A percentile compares a stretch with the other conserved stretches of the same genome.
Conservation (phyloP, 2,329 filamentous ascomycete genomes). For the Pseudogymnoascus destructans region DNA sequence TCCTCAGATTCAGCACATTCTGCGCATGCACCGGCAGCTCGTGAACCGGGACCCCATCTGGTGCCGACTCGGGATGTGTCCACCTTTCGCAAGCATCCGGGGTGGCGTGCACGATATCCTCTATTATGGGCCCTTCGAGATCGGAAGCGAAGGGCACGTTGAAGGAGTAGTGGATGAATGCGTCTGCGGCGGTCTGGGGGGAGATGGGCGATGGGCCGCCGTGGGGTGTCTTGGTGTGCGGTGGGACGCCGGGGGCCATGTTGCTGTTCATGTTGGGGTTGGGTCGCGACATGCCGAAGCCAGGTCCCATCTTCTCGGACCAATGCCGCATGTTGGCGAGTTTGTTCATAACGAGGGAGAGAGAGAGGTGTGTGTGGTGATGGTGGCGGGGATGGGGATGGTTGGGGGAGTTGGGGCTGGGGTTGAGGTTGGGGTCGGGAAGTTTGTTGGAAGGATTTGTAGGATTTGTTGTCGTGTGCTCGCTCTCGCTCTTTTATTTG, state of each 20-base stretch:
- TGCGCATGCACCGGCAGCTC: slow-evolving; percentile 84
- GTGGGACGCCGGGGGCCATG: background rate
- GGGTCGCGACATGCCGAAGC: slow-evolving; percentile 49
- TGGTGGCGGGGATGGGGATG: slow-evolving; percentile 24
- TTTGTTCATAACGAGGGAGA: slow-evolving; percentile 48
- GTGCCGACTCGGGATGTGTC: slow-evolving; percentile 81
- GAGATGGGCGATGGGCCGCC: slow-evolving; percentile 43
- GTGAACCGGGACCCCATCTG: slow-evolving; percentile 72
- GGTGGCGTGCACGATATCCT: slow-evolving; percentile 89
- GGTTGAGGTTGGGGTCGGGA: slow-evolving; percentile 19
- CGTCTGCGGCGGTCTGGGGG: slow-evolving; percentile 58
- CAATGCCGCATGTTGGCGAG: slow-evolving; percentile 60
- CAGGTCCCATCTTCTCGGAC: slow-evolving; percentile 56
- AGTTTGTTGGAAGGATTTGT: slow-evolving; percentile 16
- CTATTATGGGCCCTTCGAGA: slow-evolving; percentile 79
- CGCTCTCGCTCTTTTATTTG: background rate
- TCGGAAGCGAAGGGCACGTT: slow-evolving; percentile 94
- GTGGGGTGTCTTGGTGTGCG: slow-evolving; percentile 31
- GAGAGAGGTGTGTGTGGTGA: slow-evolving; percentile 12
- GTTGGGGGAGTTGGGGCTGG: too few species aligned
- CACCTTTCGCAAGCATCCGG: slow-evolving; percentile 77
- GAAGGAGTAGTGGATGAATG: slow-evolving; percentile 84
- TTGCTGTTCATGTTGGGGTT: slow-evolving; percentile 13
- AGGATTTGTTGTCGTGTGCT: slow-evolving; percentile 11
- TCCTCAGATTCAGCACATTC: slow-evolving; percentile 68